These are phyloP conservation scores for Rhodotorula graminis DNA, from an alignment of 768 basidiomycete genomes.

Conservation along the genomic window DNA sequence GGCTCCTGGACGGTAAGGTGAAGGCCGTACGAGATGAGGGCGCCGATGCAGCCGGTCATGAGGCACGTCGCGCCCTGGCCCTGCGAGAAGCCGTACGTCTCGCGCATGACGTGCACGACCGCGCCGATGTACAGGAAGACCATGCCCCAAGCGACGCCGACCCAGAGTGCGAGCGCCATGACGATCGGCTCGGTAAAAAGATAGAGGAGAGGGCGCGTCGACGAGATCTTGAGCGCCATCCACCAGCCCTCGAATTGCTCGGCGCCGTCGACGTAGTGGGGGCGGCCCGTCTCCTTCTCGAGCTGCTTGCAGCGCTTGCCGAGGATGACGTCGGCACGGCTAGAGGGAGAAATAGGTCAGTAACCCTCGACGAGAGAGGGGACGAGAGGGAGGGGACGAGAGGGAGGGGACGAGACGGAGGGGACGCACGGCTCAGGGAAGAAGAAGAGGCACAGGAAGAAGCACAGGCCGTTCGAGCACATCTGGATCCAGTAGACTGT, in stretches of 20 bases:
- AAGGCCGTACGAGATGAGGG: conserved; percentile 18
- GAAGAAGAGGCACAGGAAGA: conserved; percentile 29
- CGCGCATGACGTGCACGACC: conserved; percentile 32
- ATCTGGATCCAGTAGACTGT: conserved; percentile 42
- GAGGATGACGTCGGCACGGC: conserved; percentile 38
- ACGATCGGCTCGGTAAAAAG: conserved; percentile 34
- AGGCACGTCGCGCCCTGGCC: conserved; percentile 34
- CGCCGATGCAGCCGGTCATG: conserved; percentile 41
- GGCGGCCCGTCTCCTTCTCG: conserved; percentile 21
- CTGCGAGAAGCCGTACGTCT: conserved; percentile 27
- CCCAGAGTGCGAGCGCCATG: conserved; percentile 16
- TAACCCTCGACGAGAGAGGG: neutral
- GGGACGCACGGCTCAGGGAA: conserved; percentile 20
- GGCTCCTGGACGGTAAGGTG: conserved; percentile 31
- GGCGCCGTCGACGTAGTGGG: conserved; percentile 31
- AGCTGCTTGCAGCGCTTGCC: conserved; percentile 22
- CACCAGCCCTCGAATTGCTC: conserved; percentile 23
- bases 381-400: neutral
- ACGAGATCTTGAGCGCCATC: conserved; percentile 20
- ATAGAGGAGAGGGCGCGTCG: conserved; percentile 21
- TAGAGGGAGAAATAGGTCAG: neutral
- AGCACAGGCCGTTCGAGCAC: conserved; percentile 27
- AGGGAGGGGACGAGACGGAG: neutral
- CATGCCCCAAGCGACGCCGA: conserved; percentile 1
- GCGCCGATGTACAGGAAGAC: conserved; percentile 31